These are phyloP conservation scores for Hyaloscypha bicolor DNA, from an alignment of 495 filamentous ascomycete species.

Conservation along the genomic window DNA sequence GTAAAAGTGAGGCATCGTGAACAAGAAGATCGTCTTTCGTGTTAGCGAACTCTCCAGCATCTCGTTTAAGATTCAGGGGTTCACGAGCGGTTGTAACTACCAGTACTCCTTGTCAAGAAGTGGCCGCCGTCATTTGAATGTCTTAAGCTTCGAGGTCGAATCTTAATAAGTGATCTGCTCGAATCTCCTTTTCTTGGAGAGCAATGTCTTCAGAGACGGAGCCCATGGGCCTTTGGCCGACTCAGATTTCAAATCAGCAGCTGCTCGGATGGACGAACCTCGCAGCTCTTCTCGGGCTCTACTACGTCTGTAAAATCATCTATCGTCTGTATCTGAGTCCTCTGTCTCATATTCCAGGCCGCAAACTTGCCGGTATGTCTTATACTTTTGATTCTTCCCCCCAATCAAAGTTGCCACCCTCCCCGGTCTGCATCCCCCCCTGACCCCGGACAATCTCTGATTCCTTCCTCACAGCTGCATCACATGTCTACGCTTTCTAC, in stretches of 20 bases:
- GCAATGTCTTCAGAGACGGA: background rate
- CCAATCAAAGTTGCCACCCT: background rate
- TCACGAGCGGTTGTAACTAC: too few species aligned
- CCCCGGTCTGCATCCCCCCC: too few species aligned
- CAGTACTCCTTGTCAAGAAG: too few species aligned
- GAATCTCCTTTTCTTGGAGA: background rate
- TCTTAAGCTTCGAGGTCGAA: background rate
- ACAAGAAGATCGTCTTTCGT: too few species aligned
- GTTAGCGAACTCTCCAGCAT: too few species aligned
- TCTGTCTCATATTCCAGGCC: slow-evolving; percentile 50
- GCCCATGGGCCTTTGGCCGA: background rate
- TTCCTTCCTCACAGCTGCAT: background rate
- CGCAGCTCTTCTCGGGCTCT: background rate
- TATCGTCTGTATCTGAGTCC: slow-evolving; percentile 55
- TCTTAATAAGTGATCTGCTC: background rate
- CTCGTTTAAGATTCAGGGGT: too few species aligned
- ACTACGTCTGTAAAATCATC: slow-evolving; percentile 14
- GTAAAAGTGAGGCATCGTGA: background rate
- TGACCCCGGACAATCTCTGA: background rate
- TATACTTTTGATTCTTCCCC: background rate
- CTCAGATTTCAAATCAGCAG: background rate
- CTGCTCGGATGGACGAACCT: background rate
- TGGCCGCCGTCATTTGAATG: background rate
- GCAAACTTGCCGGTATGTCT: slow-evolving; percentile 47
- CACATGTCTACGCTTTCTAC: slow-evolving; percentile 34